These are phyloP conservation scores for Backusella morwellensis DNA, from an alignment of 192 early-diverging fungal species.

Conservation along the genomic window DNA sequence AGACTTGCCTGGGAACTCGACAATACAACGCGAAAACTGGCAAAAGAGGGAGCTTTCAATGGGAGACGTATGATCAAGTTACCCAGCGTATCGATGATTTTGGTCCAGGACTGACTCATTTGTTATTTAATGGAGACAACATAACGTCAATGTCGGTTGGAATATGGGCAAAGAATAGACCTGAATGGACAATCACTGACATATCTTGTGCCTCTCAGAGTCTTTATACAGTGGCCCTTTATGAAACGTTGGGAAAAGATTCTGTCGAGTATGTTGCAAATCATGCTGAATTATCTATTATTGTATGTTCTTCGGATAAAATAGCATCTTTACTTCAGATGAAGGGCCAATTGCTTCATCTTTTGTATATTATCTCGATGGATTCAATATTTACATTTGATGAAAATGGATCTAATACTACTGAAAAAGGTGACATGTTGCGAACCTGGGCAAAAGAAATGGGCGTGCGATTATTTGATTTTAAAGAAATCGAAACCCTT, in stretches of 20 bases:
- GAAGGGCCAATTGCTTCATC: conserved; percentile 52
- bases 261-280: conserved; percentile 83
- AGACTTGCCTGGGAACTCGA: conserved; percentile 64
- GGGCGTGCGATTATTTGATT: conserved; percentile 52
- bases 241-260: conserved; percentile 87
- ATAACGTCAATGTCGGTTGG: conserved; percentile 41
- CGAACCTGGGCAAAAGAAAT: no score
- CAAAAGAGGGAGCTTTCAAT: conserved; percentile 63
- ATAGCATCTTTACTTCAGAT: conserved; percentile 48
- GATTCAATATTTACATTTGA: conserved; percentile 55
- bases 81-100: conserved; percentile 57
- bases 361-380: conserved; percentile 75
- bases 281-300: conserved; percentile 70
- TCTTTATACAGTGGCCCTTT: conserved; percentile 71
- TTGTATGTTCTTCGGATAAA: conserved; percentile 61
- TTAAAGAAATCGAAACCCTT: conserved; percentile 12
- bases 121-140: conserved; percentile 40
- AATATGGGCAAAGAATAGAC: conserved; percentile 72
- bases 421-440: conserved; percentile 40
- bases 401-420: conserved; percentile 50
- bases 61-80: conserved; percentile 68
- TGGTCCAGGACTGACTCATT: conserved; percentile 65
- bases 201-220: conserved; percentile 63
- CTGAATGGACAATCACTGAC: conserved; percentile 75
- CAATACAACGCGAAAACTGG: conserved; percentile 51